Evolutionary conservation across 352 stramenopile genomes (phyloP), one percentile per base, ranked within the genome.

Genomic region (Phytopythium kandeliae): DNA sequence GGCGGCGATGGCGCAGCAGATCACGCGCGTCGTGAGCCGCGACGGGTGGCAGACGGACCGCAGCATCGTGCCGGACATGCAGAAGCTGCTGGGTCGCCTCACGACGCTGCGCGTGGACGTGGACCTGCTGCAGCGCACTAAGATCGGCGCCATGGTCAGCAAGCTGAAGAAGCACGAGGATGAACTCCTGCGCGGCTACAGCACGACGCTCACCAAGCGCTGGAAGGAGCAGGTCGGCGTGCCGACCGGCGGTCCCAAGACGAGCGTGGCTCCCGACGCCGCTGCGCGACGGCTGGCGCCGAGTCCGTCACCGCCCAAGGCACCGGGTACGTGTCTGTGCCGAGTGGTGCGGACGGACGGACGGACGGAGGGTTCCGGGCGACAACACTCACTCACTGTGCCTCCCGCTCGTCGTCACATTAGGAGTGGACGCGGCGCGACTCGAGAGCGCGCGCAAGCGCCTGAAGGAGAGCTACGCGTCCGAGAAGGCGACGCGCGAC

Each of bases 111-210:
- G 78, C 34, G 81, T 89, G 54, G 79, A 95, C 60, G 73, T 82
- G 33, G 78, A 83, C 12, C 63, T 92, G 52, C 63, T 95, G 48
- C 74, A 86, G 55, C 65, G 69, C 50, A 95, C 81, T 26, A 75
- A 79, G 49, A 89, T 95, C 54, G 84, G 84, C 36, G 78, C 80
- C 24, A 75, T 78, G 54, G 84, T 95, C 34, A 86, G 80, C 62
- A 92, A 92, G 50, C 71, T 92, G 51, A 86, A 80, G 54, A 95
- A 95, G 60, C 84, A 95, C 61, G 58, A 85, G 19, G 84, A 95
- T 48, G 71, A 90, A 25, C 63, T 92, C 52, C 74, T 95, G 40
- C 69, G 71, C 33, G 81, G 78, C 22, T 95, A 95, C 65, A 91
- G 79, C 43, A 58, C 68, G 16, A 89, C 62, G n/a, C 67, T 95